These are phyloP conservation scores for Tolypocladium ovalisporum DNA, from an alignment of 2,329 filamentous ascomycete species.

Conservation along the genomic window DNA sequence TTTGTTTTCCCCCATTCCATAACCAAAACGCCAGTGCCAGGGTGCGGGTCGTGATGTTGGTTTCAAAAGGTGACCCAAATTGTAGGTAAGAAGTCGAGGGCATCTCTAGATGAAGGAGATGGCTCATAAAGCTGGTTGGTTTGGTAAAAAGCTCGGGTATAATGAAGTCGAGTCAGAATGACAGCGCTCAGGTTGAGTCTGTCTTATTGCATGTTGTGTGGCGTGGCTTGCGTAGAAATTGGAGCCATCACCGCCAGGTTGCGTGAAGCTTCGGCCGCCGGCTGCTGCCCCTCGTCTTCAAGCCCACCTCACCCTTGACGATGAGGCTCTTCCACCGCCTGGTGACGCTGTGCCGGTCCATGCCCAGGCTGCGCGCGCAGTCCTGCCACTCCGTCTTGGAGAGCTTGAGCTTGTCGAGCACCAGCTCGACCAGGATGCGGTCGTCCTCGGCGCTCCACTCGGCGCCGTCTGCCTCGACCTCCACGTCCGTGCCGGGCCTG, in stretches of 20 bases:
- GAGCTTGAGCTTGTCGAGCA: constrained; percentile 55
- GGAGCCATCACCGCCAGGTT: constrained; percentile 37
- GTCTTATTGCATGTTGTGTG: too few relatives aligned
- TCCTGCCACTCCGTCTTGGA: constrained; percentile 57
- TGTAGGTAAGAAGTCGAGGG: neutral
- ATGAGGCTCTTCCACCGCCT: constrained; percentile 54
- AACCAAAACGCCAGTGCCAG: neutral
- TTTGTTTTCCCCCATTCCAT: neutral
- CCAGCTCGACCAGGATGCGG: constrained; percentile 53
- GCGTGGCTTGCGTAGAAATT: neutral
- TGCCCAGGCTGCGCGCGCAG: constrained; percentile 52
- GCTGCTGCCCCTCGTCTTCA: constrained; percentile 36
- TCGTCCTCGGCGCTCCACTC: constrained; percentile 55
- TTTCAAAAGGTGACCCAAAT: neutral
- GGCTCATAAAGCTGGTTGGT: too few relatives aligned
- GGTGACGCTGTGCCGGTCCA: constrained; percentile 44
- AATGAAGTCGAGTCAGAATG: neutral
- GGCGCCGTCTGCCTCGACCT: constrained; percentile 32
- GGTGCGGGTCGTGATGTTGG: neutral
- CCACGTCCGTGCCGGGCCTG: constrained; percentile 24
- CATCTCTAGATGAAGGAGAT: too few relatives aligned
- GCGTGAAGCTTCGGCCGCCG: constrained; percentile 36
- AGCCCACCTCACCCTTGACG: constrained; percentile 45
- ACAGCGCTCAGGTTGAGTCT: neutral
- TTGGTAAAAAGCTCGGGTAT: neutral